Percentiles rank a stretch among this genome's conserved stretches.
Conservation (phyloP, 768 basidiomycete genomes). For the Kockovaella imperatae region DNA sequence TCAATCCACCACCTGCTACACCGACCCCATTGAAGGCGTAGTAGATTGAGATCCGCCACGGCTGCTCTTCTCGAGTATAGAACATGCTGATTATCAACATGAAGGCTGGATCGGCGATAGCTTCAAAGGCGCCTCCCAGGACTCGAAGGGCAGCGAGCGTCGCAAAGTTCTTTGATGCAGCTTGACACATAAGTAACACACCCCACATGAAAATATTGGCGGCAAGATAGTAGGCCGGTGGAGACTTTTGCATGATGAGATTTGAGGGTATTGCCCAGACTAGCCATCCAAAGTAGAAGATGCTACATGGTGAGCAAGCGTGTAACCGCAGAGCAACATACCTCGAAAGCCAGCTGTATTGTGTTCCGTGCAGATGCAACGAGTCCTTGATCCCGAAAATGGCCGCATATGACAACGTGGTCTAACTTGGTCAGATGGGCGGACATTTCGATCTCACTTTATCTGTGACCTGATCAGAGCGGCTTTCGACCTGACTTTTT, state of each 20-base stretch:
- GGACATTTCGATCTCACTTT: background rate
- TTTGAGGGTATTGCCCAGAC: slow-evolving; percentile 49
- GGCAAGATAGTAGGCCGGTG: slow-evolving; percentile 47
- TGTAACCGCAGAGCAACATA: slow-evolving; percentile 1
- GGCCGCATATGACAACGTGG: slow-evolving; percentile 40
- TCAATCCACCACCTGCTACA: slow-evolving; percentile 46
- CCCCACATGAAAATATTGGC: slow-evolving; percentile 48
- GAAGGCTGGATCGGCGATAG: slow-evolving; percentile 46
- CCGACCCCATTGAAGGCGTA: slow-evolving; percentile 48
- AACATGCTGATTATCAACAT: slow-evolving; percentile 47
- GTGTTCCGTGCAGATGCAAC: slow-evolving; percentile 38
- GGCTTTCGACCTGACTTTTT: background rate
- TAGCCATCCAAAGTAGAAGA: slow-evolving; percentile 49
- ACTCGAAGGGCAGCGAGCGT: slow-evolving; percentile 46
- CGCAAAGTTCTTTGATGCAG: slow-evolving; percentile 46
- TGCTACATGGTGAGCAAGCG: slow-evolving; percentile 16
- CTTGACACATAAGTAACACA: slow-evolving; percentile 47
- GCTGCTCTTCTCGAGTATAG: slow-evolving; percentile 48
- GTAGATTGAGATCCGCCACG: slow-evolving; percentile 45
- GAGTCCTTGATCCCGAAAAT: slow-evolving; percentile 44
- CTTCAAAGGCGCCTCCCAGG: slow-evolving; percentile 47
- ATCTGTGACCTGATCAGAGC: too few species aligned
- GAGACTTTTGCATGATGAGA: slow-evolving; percentile 47
- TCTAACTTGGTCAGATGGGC: slow-evolving; percentile 5
- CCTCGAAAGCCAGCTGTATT: slow-evolving; percentile 44